phyloP scores from a whole-genome alignment of 805 yeast species.

The Lachancea meyersii region DNA sequence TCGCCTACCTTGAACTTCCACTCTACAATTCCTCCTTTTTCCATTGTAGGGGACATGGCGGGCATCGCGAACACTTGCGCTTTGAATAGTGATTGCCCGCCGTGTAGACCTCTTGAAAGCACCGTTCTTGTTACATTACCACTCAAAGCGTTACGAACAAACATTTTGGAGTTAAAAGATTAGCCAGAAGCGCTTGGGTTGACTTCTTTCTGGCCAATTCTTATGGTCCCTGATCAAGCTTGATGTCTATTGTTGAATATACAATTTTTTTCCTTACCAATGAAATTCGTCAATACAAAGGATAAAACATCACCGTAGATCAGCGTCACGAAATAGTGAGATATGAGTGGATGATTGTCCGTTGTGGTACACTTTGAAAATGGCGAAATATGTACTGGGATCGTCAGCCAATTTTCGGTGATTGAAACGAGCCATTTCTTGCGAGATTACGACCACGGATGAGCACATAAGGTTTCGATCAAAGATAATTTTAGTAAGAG shows the following conservation, averaged over 20 bases:
- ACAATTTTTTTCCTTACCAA: conserved; percentile 3
- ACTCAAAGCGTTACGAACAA: conserved; percentile 2
- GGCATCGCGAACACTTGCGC: conserved; percentile 75
- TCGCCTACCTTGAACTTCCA: conserved; percentile 87
- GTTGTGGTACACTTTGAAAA: not conserved
- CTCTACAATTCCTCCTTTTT: conserved; percentile 82
- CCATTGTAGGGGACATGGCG: conserved; percentile 99
- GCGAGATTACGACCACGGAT: too few species aligned
- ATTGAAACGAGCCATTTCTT: too few species aligned
- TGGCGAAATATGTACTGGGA: too few species aligned
- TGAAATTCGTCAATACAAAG: not conserved
- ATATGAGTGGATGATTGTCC: too few species aligned
- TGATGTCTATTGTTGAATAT: not conserved
- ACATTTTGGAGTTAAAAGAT: not conserved
- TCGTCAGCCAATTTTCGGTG: too few species aligned
- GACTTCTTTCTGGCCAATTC: not conserved
- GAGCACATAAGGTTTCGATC: too few species aligned
- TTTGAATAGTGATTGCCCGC: conserved; percentile 17
- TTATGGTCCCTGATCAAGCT: too few species aligned
- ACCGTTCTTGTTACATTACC: not conserved
- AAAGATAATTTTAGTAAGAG: too few species aligned
- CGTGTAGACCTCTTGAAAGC: conserved; percentile 19
- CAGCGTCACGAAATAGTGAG: not conserved
- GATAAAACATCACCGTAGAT: not conserved
- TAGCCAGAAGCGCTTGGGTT: not conserved